Percentiles rank a stretch among this genome's conserved stretches.
Conservation (phyloP, 2,329 filamentous ascomycete species). For the Colletotrichum sp. region DNA sequence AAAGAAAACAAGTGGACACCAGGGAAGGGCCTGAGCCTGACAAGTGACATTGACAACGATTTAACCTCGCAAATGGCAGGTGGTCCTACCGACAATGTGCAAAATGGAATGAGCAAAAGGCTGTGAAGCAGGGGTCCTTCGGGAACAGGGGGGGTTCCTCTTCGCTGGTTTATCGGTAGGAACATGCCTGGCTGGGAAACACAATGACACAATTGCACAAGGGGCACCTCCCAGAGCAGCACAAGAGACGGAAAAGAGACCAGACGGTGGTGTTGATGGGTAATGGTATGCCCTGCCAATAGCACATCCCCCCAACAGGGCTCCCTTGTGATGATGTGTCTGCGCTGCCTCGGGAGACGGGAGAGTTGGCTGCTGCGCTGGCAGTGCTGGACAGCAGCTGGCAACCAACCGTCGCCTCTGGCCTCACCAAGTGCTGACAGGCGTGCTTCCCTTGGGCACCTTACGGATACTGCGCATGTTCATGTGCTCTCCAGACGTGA, state of each 20-base stretch:
- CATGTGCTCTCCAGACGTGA: background rate
- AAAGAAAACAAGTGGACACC: background rate
- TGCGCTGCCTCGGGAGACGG: background rate
- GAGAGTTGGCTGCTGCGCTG: background rate
- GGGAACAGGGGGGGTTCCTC: background rate
- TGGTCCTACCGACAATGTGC: background rate
- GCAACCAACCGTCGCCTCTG: background rate
- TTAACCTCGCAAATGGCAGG: background rate
- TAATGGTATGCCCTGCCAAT: background rate
- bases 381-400: background rate
- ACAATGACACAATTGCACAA: background rate
- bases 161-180: background rate
- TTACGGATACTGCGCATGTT: background rate
- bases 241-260: background rate
- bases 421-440: background rate
- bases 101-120: background rate
- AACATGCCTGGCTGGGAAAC: background rate
- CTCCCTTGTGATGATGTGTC: background rate
- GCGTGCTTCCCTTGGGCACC: background rate
- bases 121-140: background rate
- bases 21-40: background rate
- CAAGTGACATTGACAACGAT: background rate
- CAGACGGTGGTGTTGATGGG: background rate
- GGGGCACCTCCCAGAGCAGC: background rate
- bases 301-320: background rate